Base-by-base conservation (phyloP, 2,329 filamentous ascomycete species). In the Aspergillus tubingensis region DNA sequence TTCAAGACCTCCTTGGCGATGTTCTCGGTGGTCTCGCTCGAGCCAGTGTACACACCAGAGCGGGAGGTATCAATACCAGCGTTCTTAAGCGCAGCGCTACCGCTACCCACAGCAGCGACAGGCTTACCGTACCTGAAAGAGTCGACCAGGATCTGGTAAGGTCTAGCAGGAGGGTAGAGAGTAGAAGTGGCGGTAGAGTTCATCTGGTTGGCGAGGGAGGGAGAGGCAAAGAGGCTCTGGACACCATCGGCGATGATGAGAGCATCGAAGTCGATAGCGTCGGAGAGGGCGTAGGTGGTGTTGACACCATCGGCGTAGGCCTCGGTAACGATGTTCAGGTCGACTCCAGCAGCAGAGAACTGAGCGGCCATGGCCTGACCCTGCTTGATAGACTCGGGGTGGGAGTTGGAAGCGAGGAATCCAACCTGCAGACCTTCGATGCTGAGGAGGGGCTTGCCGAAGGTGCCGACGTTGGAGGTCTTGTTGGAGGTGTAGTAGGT, bases 41-140 rank as follows among this genome's bases (percentile, higher is more conserved):
- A 48, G 2, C 64, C 70, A 51, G 71, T 62, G 52, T 71, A 71
- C 15, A 81, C 78, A 47, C 78, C 77, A 2, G 72, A 67, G 0
- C 73, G 70, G 0, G 69, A 62, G 1, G 64, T 54, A 19, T 67
- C 68, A 54, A 88, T 81, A 1, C 81, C 81, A 0, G 79, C 79
- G 8, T 70, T 72, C 1, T 70, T 63, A 7, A 84, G 73, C 2
- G 79, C 72, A 25, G 60, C 54, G 17, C 64, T 75, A 0, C 74
- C 75, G 8, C 69, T 72, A 1, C 86, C 87, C 1, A 90, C 64
- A 32, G 83, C 85, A 13, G 80, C 88, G 25, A 91, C 77, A 0
- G 89, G 86, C 80, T 91, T 92, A 3, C 88, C 88, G 79, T 86
- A 91, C 30, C 84, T 77, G 76, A 86, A 91, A 0, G 81, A 84